Evolutionary conservation across 177 flowering plant species (phyloP).

Genomic region (Vitis hybrid): DNA sequence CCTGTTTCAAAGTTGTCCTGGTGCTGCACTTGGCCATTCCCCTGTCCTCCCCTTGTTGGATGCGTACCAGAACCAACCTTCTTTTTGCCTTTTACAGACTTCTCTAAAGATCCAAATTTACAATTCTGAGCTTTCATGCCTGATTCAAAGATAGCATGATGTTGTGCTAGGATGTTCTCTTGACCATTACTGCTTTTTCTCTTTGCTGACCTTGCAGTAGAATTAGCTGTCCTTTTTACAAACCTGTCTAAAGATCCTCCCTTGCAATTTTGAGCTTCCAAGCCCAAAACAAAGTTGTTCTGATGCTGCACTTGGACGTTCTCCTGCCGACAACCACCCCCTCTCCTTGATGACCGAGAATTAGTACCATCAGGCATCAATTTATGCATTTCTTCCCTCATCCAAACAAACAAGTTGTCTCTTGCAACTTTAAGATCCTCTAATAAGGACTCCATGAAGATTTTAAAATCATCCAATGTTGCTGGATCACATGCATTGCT

Average conservation of each 20-base stretch:
- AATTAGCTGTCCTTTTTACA: not conserved
- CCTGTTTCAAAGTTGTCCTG: conserved; percentile 23
- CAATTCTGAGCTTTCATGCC: not conserved
- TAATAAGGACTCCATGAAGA: conserved; percentile 35
- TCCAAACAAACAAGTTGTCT: conserved; percentile 30
- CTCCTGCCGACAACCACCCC: conserved; percentile 6
- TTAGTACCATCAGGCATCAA: conserved; percentile 19
- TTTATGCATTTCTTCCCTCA: conserved; percentile 41
- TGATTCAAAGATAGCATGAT: conserved; percentile 3
- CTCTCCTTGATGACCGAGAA: conserved; percentile 12
- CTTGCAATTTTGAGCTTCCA: conserved; percentile 6
- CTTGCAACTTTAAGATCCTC: conserved; percentile 36
- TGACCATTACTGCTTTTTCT: conserved; percentile 5
- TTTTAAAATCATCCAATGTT: conserved; percentile 21
- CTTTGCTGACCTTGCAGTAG: not conserved
- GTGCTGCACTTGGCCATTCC: conserved; percentile 4
- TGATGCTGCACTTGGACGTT: conserved; percentile 8
- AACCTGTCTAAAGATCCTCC: too few species aligned
- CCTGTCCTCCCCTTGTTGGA: conserved; percentile 4
- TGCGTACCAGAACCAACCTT: not conserved
- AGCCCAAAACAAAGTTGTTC: conserved; percentile 6
- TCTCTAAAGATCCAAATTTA: not conserved
- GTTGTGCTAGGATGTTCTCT: conserved; percentile 2
- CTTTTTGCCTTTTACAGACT: not conserved
- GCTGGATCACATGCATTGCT: conserved; percentile 8